Percentiles rank a stretch among this genome's conserved stretches.
phyloP scores from a whole-genome alignment of 192 early-diverging fungal species.

The Umbelopsis ramanniana region DNA sequence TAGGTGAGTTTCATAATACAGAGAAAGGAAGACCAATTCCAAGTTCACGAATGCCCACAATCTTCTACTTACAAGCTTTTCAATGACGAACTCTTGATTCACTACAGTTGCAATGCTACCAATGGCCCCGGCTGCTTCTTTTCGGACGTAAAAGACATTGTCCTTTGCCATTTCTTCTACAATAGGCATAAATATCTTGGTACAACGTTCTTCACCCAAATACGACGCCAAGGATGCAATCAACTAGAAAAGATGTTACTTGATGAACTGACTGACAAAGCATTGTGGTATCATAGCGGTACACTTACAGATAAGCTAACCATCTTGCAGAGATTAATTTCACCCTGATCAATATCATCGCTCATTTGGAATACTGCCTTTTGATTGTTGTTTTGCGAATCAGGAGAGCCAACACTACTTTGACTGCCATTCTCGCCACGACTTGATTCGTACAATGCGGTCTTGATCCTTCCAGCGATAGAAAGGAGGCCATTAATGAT shows the following conservation, averaged over 20 bases:
- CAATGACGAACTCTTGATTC: constrained; percentile 31
- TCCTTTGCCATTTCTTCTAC: constrained; percentile 51
- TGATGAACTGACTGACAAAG: too few relatives aligned
- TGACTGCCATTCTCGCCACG: neutral
- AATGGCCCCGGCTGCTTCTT: constrained; percentile 52
- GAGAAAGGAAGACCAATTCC: too few relatives aligned
- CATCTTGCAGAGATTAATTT: constrained; percentile 45
- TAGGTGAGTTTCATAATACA: too few relatives aligned
- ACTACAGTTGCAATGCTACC: constrained; percentile 46
- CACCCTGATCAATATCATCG: constrained; percentile 37
- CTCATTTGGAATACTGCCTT: constrained; percentile 15
- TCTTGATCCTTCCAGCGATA: constrained; percentile 19
- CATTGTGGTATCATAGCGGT: too few relatives aligned
- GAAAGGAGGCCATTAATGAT: constrained; percentile 51
- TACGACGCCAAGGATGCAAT: constrained; percentile 50
- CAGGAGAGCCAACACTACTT: neutral
- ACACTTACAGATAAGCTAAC: constrained; percentile 40
- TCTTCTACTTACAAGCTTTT: constrained; percentile 42
- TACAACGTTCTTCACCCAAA: constrained; percentile 52
- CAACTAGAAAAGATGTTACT: constrained; percentile 42
- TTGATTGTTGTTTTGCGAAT: neutral
- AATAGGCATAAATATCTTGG: constrained; percentile 50
- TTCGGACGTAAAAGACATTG: constrained; percentile 61
- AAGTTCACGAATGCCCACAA: too few relatives aligned
- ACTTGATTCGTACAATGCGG: neutral